Evolutionary conservation across 179 eudicot genomes (phyloP), one percentile per base, ranked within the genome.

Genomic region (Spergularia azorica): DNA sequence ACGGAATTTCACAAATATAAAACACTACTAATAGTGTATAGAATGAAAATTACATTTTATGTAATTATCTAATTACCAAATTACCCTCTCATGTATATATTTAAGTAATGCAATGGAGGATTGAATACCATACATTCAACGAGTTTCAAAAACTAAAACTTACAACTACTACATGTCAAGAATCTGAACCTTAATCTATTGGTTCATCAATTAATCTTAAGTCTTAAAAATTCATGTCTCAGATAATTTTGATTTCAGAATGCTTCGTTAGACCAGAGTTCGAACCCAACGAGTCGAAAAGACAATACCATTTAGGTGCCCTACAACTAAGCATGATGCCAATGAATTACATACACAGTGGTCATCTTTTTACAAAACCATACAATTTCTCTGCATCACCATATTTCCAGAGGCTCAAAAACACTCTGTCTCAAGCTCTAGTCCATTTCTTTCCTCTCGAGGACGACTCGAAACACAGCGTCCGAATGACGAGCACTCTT

Each of bases 361-460:
- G 78, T 7, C 18, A 32, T 12, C 64, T 75, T 15, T 75, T 65
- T 15, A 55, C 0, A 12, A 54, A 68, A n/a, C 60, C 72, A 55
- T 3, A 58, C 18, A 32, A 67, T 16, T 75, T 14, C 11, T 26
- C 52, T 1, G 20, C 59, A 6, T 39, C 63, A 0, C 13, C 16
- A 8, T 3, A 50, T 20, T 54, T 65, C 14, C 20, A 65, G 12
- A 66, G 32, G 2, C 63, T 75, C 38, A 65, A 66, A 50, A 16
- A 0, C 41, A 70, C 75, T 3, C 63, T 70, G 4, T 77, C 75
- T 32, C 38, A 46, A 3, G 26, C 75, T 4, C 68, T 76, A 26
- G 57, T 50, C 41, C 57, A 77, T 11, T 77, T 61, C 14, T 71
- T 50, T 38, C 75, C 80, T 0, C 60, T 71, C 2, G 63, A 32